phyloP scores from a whole-genome alignment of 306 rosid species.

The Boehmeria nivea region DNA sequence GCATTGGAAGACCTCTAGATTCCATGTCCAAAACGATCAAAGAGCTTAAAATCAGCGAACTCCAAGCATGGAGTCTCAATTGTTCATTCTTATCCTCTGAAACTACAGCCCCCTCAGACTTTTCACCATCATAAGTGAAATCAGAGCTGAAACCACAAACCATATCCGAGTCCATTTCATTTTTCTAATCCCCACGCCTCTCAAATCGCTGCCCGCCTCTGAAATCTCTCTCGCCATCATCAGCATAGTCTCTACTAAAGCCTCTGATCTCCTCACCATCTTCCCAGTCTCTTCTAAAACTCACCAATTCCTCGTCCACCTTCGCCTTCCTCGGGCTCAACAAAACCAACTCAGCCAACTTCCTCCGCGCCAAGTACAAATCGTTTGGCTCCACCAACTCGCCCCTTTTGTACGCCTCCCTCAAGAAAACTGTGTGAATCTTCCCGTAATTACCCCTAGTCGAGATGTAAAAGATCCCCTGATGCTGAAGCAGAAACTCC shows the following conservation, averaged over 20 bases:
- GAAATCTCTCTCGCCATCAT: conserved; percentile 30
- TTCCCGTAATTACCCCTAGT: conserved; percentile 89
- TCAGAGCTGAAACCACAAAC: no score
- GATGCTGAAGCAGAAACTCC: conserved; percentile 87
- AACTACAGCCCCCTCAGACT: no score
- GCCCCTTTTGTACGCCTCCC: conserved; percentile 75
- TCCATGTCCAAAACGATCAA: no score
- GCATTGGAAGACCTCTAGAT: no score
- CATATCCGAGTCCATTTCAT: conserved; percentile 23
- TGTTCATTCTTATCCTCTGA: no score
- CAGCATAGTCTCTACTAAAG: conserved; percentile 35
- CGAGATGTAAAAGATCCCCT: conserved; percentile 81
- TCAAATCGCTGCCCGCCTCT: conserved; percentile 19
- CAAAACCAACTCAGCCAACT: conserved; percentile 65
- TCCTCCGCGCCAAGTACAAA: conserved; percentile 68
- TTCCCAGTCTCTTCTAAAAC: conserved; percentile 49
- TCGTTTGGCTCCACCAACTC: conserved; percentile 74
- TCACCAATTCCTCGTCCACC: conserved; percentile 62
- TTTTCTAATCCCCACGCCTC: conserved; percentile 27
- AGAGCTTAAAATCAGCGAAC: no score
- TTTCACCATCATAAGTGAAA: conserved; percentile 30
- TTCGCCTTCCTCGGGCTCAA: conserved; percentile 66
- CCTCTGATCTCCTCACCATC: conserved; percentile 39
- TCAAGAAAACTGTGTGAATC: conserved; percentile 84
- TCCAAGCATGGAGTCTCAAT: no score